Conservation (phyloP, 805 yeast species). For the Saccharomycopsis schoenii region DNA sequence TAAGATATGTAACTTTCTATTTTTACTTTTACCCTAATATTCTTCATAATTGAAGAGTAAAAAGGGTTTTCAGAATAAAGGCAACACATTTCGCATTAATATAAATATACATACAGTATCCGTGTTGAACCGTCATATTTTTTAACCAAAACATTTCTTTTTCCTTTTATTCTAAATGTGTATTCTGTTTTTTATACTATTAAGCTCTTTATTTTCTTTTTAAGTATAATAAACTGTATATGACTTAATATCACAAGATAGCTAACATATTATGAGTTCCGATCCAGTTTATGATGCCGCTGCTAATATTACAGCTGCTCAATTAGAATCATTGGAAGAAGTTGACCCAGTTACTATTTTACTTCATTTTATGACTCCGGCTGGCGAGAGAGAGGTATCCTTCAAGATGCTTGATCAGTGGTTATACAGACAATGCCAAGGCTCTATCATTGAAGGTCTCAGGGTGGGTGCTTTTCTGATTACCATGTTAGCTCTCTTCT, state of each 20-base stretch:
- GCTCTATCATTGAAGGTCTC: constrained; percentile 43
- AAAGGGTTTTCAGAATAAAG: too few species aligned
- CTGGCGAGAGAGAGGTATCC: constrained; percentile 30
- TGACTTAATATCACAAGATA: too few species aligned
- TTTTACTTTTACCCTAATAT: too few species aligned
- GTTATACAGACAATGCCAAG: constrained; percentile 26
- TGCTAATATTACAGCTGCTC: neutral
- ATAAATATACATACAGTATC: too few species aligned
- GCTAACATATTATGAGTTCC: neutral
- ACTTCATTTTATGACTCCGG: constrained; percentile 34
- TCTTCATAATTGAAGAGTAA: too few species aligned
- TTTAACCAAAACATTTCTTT: too few species aligned
- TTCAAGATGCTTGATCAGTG: constrained; percentile 35
- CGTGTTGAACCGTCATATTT: too few species aligned
- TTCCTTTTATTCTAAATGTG: too few species aligned
- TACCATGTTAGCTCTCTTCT: constrained; percentile 34
- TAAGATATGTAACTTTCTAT: too few species aligned
- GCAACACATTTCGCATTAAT: too few species aligned
- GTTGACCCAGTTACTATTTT: constrained; percentile 21
- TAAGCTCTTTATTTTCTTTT: neutral
- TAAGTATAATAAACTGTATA: neutral
- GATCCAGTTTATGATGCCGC: neutral
- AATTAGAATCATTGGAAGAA: neutral
- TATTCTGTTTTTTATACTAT: too few species aligned
- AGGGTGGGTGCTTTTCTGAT: constrained; percentile 47